phyloP scores from a whole-genome alignment of 2,329 filamentous ascomycete species.

The Ophiosphaerella herpotricha region DNA sequence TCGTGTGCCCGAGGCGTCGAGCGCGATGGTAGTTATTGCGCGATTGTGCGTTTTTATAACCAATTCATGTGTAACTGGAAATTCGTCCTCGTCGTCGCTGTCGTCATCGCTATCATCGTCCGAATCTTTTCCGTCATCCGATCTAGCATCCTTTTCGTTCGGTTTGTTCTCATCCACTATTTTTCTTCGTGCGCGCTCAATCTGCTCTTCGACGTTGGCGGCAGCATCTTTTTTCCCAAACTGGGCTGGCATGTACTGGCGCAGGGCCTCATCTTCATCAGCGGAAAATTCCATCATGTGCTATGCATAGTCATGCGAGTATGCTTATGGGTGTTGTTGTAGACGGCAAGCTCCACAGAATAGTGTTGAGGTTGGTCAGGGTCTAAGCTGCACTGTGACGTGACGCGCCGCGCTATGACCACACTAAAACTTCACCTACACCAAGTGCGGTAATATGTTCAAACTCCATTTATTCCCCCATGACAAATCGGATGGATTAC shows the following conservation, averaged over 20 bases:
- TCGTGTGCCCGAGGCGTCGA: conserved; percentile 83
- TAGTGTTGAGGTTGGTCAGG: conserved; percentile 3
- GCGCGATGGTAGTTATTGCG: conserved; percentile 78
- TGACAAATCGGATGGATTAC: no score
- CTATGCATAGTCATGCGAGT: conserved; percentile 6
- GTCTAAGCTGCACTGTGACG: conserved; percentile 15
- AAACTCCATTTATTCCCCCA: background rate
- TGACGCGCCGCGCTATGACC: conserved; percentile 1
- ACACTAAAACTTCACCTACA: background rate
- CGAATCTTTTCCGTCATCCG: conserved; percentile 40
- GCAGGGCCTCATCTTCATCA: conserved; percentile 68
- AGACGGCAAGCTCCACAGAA: conserved; percentile 1
- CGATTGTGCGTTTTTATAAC: conserved; percentile 90
- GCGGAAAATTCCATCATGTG: conserved; percentile 34
- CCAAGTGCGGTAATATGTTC: conserved; percentile 4
- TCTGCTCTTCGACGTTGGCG: conserved; percentile 76
- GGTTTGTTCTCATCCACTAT: conserved; percentile 46
- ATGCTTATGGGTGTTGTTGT: conserved; percentile 4
- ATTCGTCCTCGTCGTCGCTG: conserved; percentile 77
- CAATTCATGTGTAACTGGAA: conserved; percentile 90
- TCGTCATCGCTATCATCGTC: conserved; percentile 63
- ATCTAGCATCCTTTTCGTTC: conserved; percentile 32
- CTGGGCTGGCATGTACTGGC: conserved; percentile 75
- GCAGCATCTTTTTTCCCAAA: conserved; percentile 83
- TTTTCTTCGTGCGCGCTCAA: conserved; percentile 74